These are phyloP conservation scores for Erysimum cheiri DNA, from an alignment of 441 rosid genomes.

Conservation along the genomic window DNA sequence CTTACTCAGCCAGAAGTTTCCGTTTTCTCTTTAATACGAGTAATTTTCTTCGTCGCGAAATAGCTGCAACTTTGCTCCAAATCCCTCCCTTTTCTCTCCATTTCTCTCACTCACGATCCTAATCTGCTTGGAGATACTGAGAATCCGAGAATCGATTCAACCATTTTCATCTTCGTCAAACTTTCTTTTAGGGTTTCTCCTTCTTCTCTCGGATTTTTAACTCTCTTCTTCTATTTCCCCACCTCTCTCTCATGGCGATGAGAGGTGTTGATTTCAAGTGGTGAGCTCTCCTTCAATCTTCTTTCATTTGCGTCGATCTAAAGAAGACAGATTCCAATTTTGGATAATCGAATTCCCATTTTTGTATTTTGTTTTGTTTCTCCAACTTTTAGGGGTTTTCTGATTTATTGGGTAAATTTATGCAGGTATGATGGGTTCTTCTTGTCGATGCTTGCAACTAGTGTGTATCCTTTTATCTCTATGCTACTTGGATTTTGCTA, in stretches of 20 bases:
- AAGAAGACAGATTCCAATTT: conserved; percentile 16
- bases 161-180: neutral
- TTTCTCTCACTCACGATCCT: conserved; percentile 23
- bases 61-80: conserved; percentile 28
- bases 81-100: neutral
- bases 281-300: conserved; percentile 48
- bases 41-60: neutral
- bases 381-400: neutral
- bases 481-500: conserved; percentile 12
- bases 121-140: conserved; percentile 9
- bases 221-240: neutral
- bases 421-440: conserved; percentile 99
- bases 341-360: conserved; percentile 19
- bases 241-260: conserved; percentile 65
- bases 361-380: neutral
- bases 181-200: neutral
- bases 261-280: conserved; percentile 96
- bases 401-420: conserved; percentile 5
- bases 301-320: conserved; percentile 18
- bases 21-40: neutral
- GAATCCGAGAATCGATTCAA: neutral
- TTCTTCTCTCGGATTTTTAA: neutral
- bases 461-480: conserved; percentile 82
- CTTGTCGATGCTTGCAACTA: conserved; percentile 98
- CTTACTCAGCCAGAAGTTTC: conserved; percentile 23